These are phyloP conservation scores for Hyphopichia khmerensis DNA, from an alignment of 1,139 yeast species.

Conservation along the genomic window DNA sequence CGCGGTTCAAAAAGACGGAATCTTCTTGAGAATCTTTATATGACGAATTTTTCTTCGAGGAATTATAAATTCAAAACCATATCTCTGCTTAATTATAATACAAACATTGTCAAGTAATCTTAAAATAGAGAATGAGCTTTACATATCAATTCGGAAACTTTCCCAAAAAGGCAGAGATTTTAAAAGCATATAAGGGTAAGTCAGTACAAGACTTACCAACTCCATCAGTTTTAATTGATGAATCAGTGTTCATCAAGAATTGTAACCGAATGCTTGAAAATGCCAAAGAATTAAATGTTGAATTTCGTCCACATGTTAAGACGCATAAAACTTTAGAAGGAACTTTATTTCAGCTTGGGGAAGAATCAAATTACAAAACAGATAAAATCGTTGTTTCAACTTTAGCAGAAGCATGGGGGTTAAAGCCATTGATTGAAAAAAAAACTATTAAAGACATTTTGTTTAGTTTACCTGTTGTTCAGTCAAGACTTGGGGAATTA, in stretches of 20 bases:
- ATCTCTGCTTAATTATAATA: too few relatives aligned
- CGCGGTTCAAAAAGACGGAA: too few relatives aligned
- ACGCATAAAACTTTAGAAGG: slow-evolving; percentile 62
- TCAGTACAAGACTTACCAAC: slow-evolving; percentile 31
- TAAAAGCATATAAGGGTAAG: slow-evolving; percentile 25
- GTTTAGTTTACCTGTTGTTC: slow-evolving; percentile 68
- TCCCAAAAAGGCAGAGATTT: slow-evolving; percentile 24
- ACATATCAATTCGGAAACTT: slow-evolving; percentile 14
- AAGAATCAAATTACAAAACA: slow-evolving; percentile 22
- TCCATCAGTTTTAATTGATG: slow-evolving; percentile 33
- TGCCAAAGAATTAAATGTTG: slow-evolving; percentile 27
- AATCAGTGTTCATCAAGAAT: slow-evolving; percentile 20
- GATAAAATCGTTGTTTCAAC: slow-evolving; percentile 69
- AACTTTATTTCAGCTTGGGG: slow-evolving; percentile 28
- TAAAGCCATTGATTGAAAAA: slow-evolving; percentile 42
- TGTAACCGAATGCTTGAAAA: slow-evolving; percentile 31
- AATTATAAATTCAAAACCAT: too few relatives aligned
- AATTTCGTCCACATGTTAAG: slow-evolving; percentile 69
- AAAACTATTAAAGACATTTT: slow-evolving; percentile 58
- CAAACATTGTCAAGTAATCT: too few relatives aligned
- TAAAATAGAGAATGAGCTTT: slow-evolving; percentile 1
- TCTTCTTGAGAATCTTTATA: too few relatives aligned
- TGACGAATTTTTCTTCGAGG: too few relatives aligned
- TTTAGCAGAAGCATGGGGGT: slow-evolving; percentile 60
- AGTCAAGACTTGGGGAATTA: slow-evolving; percentile 51